Conservation (phyloP, 2,329 filamentous ascomycete species). For the Pseudocercospora crystallina region DNA sequence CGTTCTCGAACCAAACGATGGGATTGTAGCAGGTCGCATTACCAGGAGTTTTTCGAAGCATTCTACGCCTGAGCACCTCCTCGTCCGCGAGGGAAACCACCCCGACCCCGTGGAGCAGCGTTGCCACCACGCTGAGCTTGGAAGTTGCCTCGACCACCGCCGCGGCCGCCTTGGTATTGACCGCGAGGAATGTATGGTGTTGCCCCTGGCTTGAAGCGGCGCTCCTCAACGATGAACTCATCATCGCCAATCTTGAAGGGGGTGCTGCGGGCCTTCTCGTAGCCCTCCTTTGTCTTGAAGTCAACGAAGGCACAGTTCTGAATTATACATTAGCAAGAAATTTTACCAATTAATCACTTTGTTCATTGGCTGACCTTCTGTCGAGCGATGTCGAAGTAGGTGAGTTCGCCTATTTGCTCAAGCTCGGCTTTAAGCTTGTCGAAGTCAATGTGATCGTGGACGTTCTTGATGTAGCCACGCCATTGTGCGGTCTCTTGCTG, state of each 20-base stretch:
- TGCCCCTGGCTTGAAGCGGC: conserved; percentile 59
- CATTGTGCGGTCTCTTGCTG: conserved; percentile 69
- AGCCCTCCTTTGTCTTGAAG: conserved; percentile 77
- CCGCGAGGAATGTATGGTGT: conserved; percentile 40
- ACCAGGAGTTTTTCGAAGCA: background rate
- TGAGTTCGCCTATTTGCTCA: conserved; percentile 65
- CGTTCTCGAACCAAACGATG: background rate
- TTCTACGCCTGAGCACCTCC: conserved; percentile 10
- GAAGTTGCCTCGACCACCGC: conserved; percentile 60
- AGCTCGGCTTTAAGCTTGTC: conserved; percentile 70
- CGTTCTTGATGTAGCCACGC: conserved; percentile 92
- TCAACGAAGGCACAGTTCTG: conserved; percentile 98
- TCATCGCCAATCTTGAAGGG: conserved; percentile 82
- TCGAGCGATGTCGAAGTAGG: conserved; percentile 64
- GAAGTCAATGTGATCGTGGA: conserved; percentile 81
- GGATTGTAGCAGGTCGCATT: background rate
- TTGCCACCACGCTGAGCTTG: conserved; percentile 61
- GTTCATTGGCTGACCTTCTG: conserved; percentile 64
- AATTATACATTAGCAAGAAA: background rate
- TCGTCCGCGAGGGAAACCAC: conserved; percentile 11
- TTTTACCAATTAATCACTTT: background rate
- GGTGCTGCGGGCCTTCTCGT: conserved; percentile 76
- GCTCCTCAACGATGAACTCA: conserved; percentile 83
- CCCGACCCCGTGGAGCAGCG: conserved; percentile 22
- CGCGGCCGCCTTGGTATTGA: conserved; percentile 41